phyloP scores from a whole-genome alignment of 2,329 filamentous ascomycete species.

The Stachybotrys echinatus region DNA sequence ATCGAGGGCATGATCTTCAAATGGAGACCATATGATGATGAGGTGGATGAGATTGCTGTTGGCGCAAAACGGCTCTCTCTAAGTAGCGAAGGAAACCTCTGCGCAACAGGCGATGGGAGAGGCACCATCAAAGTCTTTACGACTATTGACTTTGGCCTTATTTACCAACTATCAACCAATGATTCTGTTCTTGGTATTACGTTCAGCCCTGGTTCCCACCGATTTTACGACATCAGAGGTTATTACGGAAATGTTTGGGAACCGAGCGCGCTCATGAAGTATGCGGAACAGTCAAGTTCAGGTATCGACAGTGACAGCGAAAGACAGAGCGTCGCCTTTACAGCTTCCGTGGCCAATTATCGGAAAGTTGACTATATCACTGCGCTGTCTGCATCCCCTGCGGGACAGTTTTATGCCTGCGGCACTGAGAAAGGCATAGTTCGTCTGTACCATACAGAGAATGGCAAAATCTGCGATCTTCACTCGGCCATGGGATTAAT shows the following conservation, averaged over 20 bases:
- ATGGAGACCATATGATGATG: constrained; percentile 24
- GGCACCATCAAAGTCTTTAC: constrained; percentile 19
- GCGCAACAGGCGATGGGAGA: constrained; percentile 19
- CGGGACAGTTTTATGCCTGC: constrained; percentile 13
- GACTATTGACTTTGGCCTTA: constrained; percentile 12
- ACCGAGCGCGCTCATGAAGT: constrained; percentile 13
- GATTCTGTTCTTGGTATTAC: constrained; percentile 14
- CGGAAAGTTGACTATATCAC: constrained; percentile 17
- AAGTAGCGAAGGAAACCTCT: constrained; percentile 19
- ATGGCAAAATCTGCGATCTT: constrained; percentile 7
- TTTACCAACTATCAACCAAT: constrained; percentile 21
- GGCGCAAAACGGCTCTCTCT: constrained; percentile 16
- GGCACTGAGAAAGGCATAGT: constrained; percentile 17
- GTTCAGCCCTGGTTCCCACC: constrained; percentile 17
- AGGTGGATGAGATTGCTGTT: constrained; percentile 14
- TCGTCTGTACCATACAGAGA: constrained; percentile 8
- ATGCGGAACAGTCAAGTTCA: constrained; percentile 4
- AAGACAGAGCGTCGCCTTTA: too few relatives aligned
- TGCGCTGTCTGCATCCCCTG: constrained; percentile 8
- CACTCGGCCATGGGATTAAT: constrained; percentile 8
- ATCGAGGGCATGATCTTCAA: constrained; percentile 27
- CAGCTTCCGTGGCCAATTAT: too few relatives aligned
- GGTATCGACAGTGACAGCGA: constrained; percentile 7
- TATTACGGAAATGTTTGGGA: constrained; percentile 21
- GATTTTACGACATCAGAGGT: constrained; percentile 22